Base-by-base conservation (phyloP, 73 alveolate genomes). In the Uronychia setigera region DNA sequence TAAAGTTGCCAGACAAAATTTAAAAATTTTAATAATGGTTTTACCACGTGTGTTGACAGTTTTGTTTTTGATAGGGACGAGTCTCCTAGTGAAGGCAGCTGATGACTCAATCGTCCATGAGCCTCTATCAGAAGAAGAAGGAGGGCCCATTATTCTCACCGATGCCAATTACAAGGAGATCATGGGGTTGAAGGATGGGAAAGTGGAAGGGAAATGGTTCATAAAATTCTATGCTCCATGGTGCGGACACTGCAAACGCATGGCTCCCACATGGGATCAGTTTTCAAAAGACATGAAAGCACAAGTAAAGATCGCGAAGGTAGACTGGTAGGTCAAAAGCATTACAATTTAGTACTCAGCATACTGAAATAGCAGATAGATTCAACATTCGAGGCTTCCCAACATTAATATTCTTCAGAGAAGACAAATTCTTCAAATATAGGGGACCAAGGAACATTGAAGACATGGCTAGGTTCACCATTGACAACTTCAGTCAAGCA, bases 341-440 rank as follows among this genome's bases (percentile, higher is more conserved):
- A 19, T 19, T 46, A 46, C 5, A 5, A 46, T 46, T 46, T 19
- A 46, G 67, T 46, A 46, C 67, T 46, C n/a, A 5, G 19, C n/a
- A 94, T 77, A 81, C 86, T 32, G 83, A 88, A 76, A 90, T 96
- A 35, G 98, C 98, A 33, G 96, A 94, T 33, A 87, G 92, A 87
- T 96, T 89, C 91, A 94, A 88, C 67, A 80, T 98, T 67, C 83
- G 91, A 87, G 99, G 98, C 35, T 98, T 89, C 97, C 99, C 99
- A 32, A 98, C 99, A 60, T 83, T 97, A 75, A 92, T 88, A 88
- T 94, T 96, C 94, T 84, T 83, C 80, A 82, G 35, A 60, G 31
- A 75, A 33, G 89, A 80, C 1, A 32, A 82, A 74, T 82, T 29
- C 46, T 74, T 31, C 58, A 74, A 74, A 67, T 82, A 74, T 59